A percentile compares a stretch with the other conserved stretches of the same genome.
Conservation (phyloP, 306 rosid species). For the Luffa acutangula region DNA sequence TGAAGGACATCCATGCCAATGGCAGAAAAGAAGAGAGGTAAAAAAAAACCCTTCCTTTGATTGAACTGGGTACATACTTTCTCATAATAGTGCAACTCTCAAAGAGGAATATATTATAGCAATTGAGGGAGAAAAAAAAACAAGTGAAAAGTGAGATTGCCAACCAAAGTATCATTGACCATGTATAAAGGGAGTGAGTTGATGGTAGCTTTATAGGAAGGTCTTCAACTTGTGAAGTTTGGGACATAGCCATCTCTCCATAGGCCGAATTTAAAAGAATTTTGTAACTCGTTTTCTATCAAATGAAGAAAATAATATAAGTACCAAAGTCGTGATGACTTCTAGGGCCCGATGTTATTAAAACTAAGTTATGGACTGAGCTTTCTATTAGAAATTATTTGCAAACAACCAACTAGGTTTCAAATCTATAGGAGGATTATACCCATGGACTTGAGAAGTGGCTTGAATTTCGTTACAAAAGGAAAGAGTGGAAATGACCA, state of each 20-base stretch:
- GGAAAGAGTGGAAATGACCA: not conserved
- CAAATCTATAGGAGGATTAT: not conserved
- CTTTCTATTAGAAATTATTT: not conserved
- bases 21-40: not conserved
- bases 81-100: not conserved
- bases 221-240: not conserved
- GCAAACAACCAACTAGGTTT: not conserved
- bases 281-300: not conserved
- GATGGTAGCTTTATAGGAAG: not conserved
- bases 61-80: not conserved
- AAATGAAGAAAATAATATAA: not conserved
- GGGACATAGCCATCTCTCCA: not conserved
- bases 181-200: not conserved
- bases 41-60: not conserved
- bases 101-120: not conserved
- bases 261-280: not conserved
- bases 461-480: not conserved
- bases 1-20: not conserved
- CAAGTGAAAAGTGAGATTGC: not conserved
- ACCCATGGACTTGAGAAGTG: not conserved
- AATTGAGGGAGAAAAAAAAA: not conserved
- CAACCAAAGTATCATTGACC: not conserved
- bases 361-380: not conserved
- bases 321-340: not conserved
- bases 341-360: not conserved